These are phyloP conservation scores for Alnus glutinosa DNA, from an alignment of 306 rosid species.

Conservation along the genomic window DNA sequence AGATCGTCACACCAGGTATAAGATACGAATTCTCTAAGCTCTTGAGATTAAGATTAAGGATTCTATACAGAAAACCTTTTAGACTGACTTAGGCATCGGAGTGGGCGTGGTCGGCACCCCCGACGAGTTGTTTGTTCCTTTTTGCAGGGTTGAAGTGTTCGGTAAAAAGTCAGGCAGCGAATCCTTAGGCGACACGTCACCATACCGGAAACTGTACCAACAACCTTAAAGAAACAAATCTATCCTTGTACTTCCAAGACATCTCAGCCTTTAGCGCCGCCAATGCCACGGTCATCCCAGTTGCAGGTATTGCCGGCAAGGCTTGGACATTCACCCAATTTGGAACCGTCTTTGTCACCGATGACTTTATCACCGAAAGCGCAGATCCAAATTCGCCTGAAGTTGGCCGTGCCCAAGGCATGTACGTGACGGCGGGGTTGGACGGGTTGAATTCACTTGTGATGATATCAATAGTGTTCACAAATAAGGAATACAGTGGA, in stretches of 20 bases:
- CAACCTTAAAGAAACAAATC: slow-evolving; percentile 22
- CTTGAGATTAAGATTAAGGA: too few relatives aligned
- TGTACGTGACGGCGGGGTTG: slow-evolving; percentile 12
- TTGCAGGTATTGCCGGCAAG: slow-evolving; percentile 29
- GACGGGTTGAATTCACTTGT: slow-evolving; percentile 21
- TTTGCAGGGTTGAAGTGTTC: too few relatives aligned
- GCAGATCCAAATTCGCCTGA: background rate
- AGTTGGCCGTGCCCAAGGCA: slow-evolving; percentile 30
- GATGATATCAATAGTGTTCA: slow-evolving; percentile 29
- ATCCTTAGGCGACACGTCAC: too few relatives aligned
- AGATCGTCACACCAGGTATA: too few relatives aligned
- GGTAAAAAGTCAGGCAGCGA: too few relatives aligned
- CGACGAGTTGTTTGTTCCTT: too few relatives aligned
- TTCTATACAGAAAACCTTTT: too few relatives aligned
- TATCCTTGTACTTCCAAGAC: slow-evolving; percentile 23
- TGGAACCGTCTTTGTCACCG: slow-evolving; percentile 21
- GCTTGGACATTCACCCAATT: slow-evolving; percentile 21
- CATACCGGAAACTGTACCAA: too few relatives aligned
- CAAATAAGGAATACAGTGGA: slow-evolving; percentile 18
- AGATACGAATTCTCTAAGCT: too few relatives aligned
- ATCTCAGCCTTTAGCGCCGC: background rate
- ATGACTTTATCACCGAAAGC: slow-evolving; percentile 25
- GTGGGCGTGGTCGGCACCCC: too few relatives aligned
- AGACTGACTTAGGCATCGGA: too few relatives aligned
- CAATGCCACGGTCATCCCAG: slow-evolving; percentile 21